Base-by-base conservation (phyloP, 345 rosid genomes). In the Barbarea vulgaris region DNA sequence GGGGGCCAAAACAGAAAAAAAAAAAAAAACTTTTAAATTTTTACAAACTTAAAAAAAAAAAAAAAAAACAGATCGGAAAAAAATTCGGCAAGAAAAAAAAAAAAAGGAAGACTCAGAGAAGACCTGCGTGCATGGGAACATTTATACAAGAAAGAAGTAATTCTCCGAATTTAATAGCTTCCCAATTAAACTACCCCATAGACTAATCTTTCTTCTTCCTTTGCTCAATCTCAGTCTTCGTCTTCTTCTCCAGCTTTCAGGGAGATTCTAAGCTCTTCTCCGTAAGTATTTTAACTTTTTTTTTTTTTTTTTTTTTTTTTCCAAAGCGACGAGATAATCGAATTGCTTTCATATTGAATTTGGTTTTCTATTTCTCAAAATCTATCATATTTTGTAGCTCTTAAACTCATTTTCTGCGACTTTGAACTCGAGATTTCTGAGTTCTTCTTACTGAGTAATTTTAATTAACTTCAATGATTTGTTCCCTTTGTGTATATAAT, bases 121-220 rank as follows among this genome's bases (percentile, higher is more conserved):
- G 68, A 66, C 9, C 62, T 59, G 69, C 59, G 73, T 78, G 81
- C 81, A 78, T 78, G 81, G 81, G 4, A 72, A 31, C 77, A 56
- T 71, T 77, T 71, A n/a, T 41, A 48, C 33, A 21, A 31, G 33
- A 42, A 18, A 21, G 54, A 48, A 10, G 53, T 36, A 4, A 31
- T 19, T 46, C 80, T 64, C 76, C 4, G 62, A 37, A 21, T 54
- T 22, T 27, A 63, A 70, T 17, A 57, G 56, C 36, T 61, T 48
- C 75, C 28, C 47, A 36, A 48, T 64, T 54, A 65, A 36, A n/a
- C 22, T 21, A 19, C 14, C 19, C 33, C 56, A 27, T 60, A 68
- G 15, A 60, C 28, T 67, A 15, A 17, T 6, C 9, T 28, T 5
- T 28, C 30, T 28, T 70, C 67, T 18, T 34, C 50, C 3, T 44